Conservation (phyloP, 768 basidiomycete species). For the Astraeus odoratus region DNA sequence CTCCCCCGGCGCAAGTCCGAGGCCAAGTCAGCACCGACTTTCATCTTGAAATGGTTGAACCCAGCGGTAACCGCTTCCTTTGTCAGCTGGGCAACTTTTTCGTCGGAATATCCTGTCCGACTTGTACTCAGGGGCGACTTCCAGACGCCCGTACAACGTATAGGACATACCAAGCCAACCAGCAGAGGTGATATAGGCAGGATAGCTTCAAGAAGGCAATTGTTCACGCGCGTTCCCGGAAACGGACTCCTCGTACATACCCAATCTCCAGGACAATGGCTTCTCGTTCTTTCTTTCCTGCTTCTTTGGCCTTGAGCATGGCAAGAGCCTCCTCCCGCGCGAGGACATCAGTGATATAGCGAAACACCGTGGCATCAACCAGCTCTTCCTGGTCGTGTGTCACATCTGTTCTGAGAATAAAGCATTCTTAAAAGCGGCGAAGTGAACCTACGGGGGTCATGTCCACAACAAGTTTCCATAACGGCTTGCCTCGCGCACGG, state of each 20-base stretch:
- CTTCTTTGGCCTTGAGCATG: constrained; percentile 72
- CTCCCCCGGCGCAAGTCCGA: constrained; percentile 83
- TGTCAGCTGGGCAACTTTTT: constrained; percentile 83
- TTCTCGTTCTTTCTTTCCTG: constrained; percentile 74
- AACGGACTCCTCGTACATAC: constrained; percentile 26
- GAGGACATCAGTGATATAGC: constrained; percentile 91
- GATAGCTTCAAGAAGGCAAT: constrained; percentile 50
- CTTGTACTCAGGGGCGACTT: constrained; percentile 7
- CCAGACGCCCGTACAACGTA: neutral
- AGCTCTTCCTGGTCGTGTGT: constrained; percentile 56
- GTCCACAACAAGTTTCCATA: constrained; percentile 92
- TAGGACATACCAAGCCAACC: constrained; percentile 79
- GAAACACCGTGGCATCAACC: constrained; percentile 68
- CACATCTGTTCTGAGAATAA: neutral
- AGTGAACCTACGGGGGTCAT: constrained; percentile 59
- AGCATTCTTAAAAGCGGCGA: neutral
- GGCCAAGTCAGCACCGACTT: constrained; percentile 80
- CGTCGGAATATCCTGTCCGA: constrained; percentile 73
- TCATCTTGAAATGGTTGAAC: constrained; percentile 99
- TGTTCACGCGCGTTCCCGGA: neutral
- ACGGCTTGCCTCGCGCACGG: constrained; percentile 68
- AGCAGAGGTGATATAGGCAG: constrained; percentile 89
- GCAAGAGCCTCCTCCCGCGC: constrained; percentile 85
- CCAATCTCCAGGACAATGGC: constrained; percentile 64
- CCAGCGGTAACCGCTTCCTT: constrained; percentile 79